Conservation (phyloP, 179 eudicot genomes). For the Silene coronaria region DNA sequence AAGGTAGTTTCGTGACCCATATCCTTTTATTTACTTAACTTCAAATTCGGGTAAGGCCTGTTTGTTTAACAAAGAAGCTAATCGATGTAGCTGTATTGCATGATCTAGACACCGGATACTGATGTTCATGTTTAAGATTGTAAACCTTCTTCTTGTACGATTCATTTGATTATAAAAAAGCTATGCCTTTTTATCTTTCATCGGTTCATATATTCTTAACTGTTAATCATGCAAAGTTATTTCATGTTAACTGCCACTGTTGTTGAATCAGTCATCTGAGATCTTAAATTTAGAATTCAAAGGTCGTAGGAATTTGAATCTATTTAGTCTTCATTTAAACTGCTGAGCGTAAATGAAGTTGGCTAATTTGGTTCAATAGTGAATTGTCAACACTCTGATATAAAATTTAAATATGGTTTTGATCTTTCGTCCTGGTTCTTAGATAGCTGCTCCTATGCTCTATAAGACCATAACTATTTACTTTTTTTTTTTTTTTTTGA, state of each 20-base stretch:
- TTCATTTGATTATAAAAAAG: not conserved
- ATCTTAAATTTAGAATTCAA: too few species aligned
- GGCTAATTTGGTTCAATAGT: not conserved
- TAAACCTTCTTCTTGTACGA: not conserved
- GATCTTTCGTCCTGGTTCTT: too few species aligned
- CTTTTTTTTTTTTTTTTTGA: too few species aligned
- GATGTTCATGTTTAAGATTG: not conserved
- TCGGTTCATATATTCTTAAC: not conserved
- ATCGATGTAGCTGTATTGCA: too few species aligned
- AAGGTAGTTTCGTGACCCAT: constrained; percentile 44
- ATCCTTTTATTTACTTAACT: not conserved
- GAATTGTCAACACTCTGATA: not conserved
- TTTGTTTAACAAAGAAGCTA: not conserved
- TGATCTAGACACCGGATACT: too few species aligned
- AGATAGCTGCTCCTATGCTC: too few species aligned
- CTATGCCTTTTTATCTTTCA: not conserved
- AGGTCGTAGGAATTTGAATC: not conserved
- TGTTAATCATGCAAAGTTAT: not conserved
- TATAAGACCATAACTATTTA: too few species aligned
- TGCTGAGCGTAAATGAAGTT: not conserved
- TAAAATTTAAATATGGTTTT: too few species aligned
- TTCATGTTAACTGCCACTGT: not conserved
- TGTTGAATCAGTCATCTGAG: not conserved
- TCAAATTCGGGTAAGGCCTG: not conserved
- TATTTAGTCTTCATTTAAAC: not conserved